Evolutionary conservation across 805 yeast genomes (phyloP).

Genomic region (Candida yuanshanica): DNA sequence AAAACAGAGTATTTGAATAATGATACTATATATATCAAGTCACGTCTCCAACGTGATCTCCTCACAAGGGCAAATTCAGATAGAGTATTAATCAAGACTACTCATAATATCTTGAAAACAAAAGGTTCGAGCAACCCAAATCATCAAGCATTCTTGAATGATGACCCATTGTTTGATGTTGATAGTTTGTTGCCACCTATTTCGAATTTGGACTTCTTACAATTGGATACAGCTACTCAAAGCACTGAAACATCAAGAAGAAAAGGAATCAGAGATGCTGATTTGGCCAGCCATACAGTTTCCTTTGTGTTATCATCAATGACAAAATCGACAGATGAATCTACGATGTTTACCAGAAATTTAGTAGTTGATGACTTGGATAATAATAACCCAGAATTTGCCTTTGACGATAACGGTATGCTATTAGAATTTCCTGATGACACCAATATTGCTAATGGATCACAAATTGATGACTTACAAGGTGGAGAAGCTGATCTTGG

Average conservation of each 20-base stretch:
- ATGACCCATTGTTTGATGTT: constrained; percentile 35
- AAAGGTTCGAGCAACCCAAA: neutral
- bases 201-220: constrained; percentile 15
- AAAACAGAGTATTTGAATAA: constrained; percentile 40
- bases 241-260: constrained; percentile 3
- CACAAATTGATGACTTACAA: neutral
- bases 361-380: constrained; percentile 9
- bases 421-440: constrained; percentile 13
- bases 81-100: neutral
- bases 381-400: constrained; percentile 18
- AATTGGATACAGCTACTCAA: neutral
- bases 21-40: constrained; percentile 18
- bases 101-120: neutral
- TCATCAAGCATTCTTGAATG: constrained; percentile 22
- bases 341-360: constrained; percentile 1
- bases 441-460: neutral
- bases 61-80: constrained; percentile 3
- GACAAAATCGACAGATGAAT: constrained; percentile 5
- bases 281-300: constrained; percentile 14
- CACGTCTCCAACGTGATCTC: constrained; percentile 21
- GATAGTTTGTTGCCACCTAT: constrained; percentile 24
- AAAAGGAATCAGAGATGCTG: constrained; percentile 12
- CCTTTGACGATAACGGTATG: constrained; percentile 24
- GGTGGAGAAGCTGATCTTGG: constrained; percentile 5
- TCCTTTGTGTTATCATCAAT: constrained; percentile 4